Evolutionary conservation across 2,329 filamentous ascomycete genomes (phyloP).

Genomic region (Diaporthe batatas): DNA sequence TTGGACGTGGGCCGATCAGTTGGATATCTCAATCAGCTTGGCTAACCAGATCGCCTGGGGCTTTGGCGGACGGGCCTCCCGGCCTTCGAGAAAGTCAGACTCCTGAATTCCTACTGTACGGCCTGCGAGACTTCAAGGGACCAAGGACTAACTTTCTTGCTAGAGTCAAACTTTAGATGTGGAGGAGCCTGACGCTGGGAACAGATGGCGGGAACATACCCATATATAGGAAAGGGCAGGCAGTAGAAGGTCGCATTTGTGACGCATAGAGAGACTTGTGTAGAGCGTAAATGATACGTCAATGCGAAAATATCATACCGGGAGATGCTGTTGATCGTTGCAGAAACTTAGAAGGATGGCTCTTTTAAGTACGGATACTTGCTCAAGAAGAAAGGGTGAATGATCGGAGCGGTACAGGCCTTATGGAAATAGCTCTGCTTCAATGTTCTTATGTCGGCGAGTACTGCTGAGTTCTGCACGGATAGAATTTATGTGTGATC

Average conservation of each 20-base stretch:
- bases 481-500: background rate
- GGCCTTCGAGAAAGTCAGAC: constrained; percentile 34
- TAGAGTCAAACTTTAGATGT: constrained; percentile 10
- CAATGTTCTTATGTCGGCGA: too few species aligned
- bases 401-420: too few species aligned
- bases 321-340: too few species aligned
- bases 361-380: too few species aligned
- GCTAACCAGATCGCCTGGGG: constrained; percentile 70
- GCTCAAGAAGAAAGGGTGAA: background rate
- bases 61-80: constrained; percentile 56
- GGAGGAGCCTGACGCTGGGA: too few species aligned
- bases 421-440: too few species aligned
- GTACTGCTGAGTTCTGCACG: background rate
- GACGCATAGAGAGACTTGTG: too few species aligned
- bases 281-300: background rate
- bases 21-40: constrained; percentile 60
- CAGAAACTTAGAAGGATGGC: too few species aligned
- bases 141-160: background rate
- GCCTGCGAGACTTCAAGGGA: background rate
- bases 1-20: constrained; percentile 67
- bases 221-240: background rate
- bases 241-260: background rate
- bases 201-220: background rate
- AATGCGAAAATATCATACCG: background rate
- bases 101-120: background rate